phyloP scores from a whole-genome alignment of 306 rosid genomes.

The Pyrus communis region DNA sequence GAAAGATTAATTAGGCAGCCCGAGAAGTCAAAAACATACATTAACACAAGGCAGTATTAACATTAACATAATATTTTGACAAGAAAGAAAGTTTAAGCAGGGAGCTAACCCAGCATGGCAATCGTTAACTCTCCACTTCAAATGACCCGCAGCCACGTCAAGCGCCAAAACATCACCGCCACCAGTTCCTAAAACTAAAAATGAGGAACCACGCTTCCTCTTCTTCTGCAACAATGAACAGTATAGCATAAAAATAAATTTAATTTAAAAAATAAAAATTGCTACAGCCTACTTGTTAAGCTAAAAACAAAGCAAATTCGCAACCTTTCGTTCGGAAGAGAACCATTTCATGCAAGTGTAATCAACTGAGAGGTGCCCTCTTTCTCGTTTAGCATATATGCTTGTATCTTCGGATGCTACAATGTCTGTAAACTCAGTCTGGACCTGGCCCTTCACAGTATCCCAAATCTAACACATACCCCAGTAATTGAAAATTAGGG shows the following conservation, averaged over 20 bases:
- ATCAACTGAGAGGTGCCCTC: slow-evolving; percentile 91
- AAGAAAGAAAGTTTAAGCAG: background rate
- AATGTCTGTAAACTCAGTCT: slow-evolving; percentile 79
- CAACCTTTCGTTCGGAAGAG: slow-evolving; percentile 64
- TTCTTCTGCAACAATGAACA: slow-evolving; percentile 45
- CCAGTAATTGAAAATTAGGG: background rate
- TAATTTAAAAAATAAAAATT: background rate
- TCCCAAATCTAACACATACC: slow-evolving; percentile 67
- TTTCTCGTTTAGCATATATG: slow-evolving; percentile 32
- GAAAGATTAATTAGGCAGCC: background rate
- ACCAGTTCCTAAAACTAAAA: slow-evolving; percentile 84
- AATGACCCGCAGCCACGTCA: slow-evolving; percentile 71
- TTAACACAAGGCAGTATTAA: background rate
- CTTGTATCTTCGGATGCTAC: slow-evolving; percentile 43
- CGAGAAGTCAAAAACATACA: background rate
- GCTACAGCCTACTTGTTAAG: background rate
- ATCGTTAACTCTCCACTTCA: slow-evolving; percentile 67
- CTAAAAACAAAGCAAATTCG: background rate
- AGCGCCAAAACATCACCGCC: slow-evolving; percentile 84
- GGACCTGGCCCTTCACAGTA: slow-evolving; percentile 71
- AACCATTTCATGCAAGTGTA: slow-evolving; percentile 94
- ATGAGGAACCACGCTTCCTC: slow-evolving; percentile 60
- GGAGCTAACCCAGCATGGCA: slow-evolving; percentile 87
- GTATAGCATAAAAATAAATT: background rate
- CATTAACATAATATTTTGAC: background rate